These are phyloP conservation scores for Fomitopsis serialis DNA, from an alignment of 768 basidiomycete genomes.

Conservation along the genomic window DNA sequence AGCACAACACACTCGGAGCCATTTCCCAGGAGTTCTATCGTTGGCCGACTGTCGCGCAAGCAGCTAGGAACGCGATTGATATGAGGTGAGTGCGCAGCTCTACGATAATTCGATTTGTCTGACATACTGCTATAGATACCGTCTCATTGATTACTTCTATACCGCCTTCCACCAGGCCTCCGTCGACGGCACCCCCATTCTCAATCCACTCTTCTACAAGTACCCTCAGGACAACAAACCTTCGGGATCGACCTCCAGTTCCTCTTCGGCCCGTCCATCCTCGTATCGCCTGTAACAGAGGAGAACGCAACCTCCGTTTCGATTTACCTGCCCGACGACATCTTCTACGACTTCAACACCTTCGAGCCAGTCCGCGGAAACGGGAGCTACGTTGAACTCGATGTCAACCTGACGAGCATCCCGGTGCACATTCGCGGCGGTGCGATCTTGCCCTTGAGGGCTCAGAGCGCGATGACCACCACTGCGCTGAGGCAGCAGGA, in stretches of 20 bases:
- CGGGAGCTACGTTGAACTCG: conserved; percentile 40
- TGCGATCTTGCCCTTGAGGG: conserved; percentile 51
- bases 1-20: conserved; percentile 51
- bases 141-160: conserved; percentile 66
- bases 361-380: conserved; percentile 42
- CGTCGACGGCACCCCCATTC: conserved; percentile 55
- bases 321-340: conserved; percentile 59
- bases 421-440: conserved; percentile 62
- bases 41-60: conserved; percentile 52
- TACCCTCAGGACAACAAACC: conserved; percentile 60
- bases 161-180: conserved; percentile 60
- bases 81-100: conserved; percentile 41
- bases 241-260: conserved; percentile 62
- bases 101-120: background rate
- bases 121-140: conserved; percentile 39
- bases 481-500: conserved; percentile 44
- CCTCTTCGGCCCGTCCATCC: conserved; percentile 62
- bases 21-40: conserved; percentile 65
- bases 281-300: conserved; percentile 64
- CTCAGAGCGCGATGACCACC: conserved; percentile 55
- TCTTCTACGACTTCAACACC: conserved; percentile 60
- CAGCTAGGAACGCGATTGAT: conserved; percentile 54
- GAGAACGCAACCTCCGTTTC: conserved; percentile 53
- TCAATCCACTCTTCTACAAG: conserved; percentile 62
- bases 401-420: conserved; percentile 52